Conservation (phyloP, 2,329 filamentous ascomycete species). For the Diaporthe humulicola region DNA sequence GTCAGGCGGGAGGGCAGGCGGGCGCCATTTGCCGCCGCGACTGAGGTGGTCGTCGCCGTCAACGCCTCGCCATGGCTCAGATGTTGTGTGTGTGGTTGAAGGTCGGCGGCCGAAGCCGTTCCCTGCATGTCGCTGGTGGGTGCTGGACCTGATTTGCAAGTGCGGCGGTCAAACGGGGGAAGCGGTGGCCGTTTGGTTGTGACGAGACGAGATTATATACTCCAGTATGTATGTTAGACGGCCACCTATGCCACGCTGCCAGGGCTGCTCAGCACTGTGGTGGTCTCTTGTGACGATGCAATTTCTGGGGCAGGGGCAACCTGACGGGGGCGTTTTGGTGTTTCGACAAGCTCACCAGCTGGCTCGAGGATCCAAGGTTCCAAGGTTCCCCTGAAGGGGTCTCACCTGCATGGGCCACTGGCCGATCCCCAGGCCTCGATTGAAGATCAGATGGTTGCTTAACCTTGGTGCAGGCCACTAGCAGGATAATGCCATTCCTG, state of each 20-base stretch:
- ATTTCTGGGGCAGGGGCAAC: neutral
- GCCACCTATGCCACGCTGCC: too few relatives aligned
- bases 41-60: conserved; percentile 17
- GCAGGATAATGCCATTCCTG: conserved; percentile 8
- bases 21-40: conserved; percentile 1
- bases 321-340: neutral
- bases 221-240: too few relatives aligned
- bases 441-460: conserved; percentile 19
- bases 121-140: neutral
- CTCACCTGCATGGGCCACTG: conserved; percentile 19
- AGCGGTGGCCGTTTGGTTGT: conserved; percentile 17
- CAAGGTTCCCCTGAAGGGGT: neutral
- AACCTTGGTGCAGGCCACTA: conserved; percentile 4
- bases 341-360: conserved; percentile 9
- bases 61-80: conserved; percentile 16
- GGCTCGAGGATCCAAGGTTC: too few relatives aligned
- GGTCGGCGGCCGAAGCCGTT: neutral
- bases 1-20: too few relatives aligned
- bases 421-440: conserved; percentile 2
- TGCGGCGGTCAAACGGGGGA: neutral
- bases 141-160: neutral
- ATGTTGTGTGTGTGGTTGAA: neutral
- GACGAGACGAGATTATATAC: neutral
- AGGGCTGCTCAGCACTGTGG: too few relatives aligned
- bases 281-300: neutral